phyloP scores from a whole-genome alignment of 257 asterid species.

The Ocimum tenuiflorum region DNA sequence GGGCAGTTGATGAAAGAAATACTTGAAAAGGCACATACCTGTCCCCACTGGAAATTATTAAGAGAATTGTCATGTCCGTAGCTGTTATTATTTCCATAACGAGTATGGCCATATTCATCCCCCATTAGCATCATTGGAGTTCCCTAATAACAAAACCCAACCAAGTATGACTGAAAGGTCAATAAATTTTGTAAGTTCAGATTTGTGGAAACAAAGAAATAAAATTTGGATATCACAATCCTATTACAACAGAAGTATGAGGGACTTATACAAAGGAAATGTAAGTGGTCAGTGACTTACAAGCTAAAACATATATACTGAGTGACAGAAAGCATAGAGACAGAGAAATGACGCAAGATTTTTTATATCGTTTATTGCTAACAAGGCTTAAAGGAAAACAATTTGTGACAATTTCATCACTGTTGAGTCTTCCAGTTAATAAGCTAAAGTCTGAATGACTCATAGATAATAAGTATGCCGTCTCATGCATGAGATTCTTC shows the following conservation, averaged over 20 bases:
- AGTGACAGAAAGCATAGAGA: not conserved
- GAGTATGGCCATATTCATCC: slow-evolving; percentile 96
- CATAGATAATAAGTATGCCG: no score
- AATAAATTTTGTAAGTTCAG: slow-evolving; percentile 4
- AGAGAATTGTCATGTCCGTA: slow-evolving; percentile 89
- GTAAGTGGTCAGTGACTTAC: not conserved
- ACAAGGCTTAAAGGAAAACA: not conserved
- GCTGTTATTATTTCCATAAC: slow-evolving; percentile 89
- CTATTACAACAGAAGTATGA: slow-evolving; percentile 4
- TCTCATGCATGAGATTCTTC: no score
- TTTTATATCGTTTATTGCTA: not conserved
- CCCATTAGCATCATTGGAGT: slow-evolving; percentile 99
- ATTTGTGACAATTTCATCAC: no score
- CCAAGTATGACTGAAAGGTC: slow-evolving; percentile 2
- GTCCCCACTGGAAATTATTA: slow-evolving; percentile 88
- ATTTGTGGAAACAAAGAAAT: not conserved
- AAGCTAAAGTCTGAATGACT: no score
- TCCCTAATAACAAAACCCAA: slow-evolving; percentile 47
- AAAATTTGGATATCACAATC: not conserved
- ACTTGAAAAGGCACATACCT: slow-evolving; percentile 37
- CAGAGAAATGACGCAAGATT: not conserved
- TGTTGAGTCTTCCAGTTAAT: no score
- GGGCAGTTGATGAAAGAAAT: slow-evolving; percentile 2
- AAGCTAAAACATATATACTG: not conserved
- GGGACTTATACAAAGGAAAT: not conserved